A percentile compares a stretch with the other conserved stretches of the same genome.
Evolutionary conservation across 768 basidiomycete species (phyloP).

Genomic region (Clitopilus passeckerianus): DNA sequence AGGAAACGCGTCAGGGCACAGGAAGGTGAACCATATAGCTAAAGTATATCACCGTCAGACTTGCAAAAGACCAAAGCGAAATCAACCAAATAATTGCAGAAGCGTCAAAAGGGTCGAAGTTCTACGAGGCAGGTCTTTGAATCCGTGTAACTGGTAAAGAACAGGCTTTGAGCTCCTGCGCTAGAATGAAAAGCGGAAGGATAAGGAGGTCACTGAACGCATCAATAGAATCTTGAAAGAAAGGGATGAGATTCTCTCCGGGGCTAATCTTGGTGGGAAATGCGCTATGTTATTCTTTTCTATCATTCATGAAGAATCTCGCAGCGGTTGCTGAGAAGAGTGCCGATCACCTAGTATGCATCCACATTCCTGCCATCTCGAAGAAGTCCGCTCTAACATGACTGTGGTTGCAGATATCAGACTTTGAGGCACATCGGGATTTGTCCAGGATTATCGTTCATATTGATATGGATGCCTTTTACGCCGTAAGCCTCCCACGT

Average conservation of each 20-base stretch:
- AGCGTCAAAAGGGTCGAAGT: conserved; percentile 90
- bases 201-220: conserved; percentile 75
- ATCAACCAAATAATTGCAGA: conserved; percentile 88
- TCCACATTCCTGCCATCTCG: neutral
- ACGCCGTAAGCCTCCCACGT: conserved; percentile 36
- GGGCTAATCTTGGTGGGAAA: conserved; percentile 51
- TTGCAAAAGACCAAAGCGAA: conserved; percentile 74
- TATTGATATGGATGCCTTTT: conserved; percentile 96
- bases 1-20: neutral
- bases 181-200: conserved; percentile 87
- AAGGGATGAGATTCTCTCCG: conserved; percentile 52
- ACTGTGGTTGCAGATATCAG: conserved; percentile 41
- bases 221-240: conserved; percentile 66
- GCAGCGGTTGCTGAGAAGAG: conserved; percentile 56
- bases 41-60: conserved; percentile 27
- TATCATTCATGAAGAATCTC: neutral
- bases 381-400: neutral
- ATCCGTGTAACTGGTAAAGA: neutral
- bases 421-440: conserved; percentile 74
- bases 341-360: conserved; percentile 62
- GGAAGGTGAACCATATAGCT: neutral
- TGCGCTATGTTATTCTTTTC: conserved; percentile 9
- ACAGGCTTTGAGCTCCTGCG: neutral
- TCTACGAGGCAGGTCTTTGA: conserved; percentile 59
- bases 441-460: conserved; percentile 84